phyloP scores from a whole-genome alignment of 2,329 filamentous ascomycete genomes.

The Fusarium miscanthi region DNA sequence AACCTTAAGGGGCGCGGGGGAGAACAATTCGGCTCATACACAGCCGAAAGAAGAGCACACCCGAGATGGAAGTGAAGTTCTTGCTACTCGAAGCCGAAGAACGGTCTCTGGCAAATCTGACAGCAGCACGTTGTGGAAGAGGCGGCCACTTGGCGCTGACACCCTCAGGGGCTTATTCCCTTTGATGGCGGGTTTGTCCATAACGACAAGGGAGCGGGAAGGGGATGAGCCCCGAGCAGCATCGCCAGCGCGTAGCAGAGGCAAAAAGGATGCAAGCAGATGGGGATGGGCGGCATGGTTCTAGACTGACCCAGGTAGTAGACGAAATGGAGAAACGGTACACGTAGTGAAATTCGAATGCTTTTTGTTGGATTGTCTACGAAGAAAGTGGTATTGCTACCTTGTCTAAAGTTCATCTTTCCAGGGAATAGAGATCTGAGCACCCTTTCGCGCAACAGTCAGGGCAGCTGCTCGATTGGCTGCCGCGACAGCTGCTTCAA shows the following conservation, averaged over 20 bases:
- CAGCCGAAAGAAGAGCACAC: not conserved
- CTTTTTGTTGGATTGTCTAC: conserved; percentile 35
- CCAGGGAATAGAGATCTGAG: conserved; percentile 58
- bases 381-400: conserved; percentile 14
- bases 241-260: conserved; percentile 15
- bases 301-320: conserved; percentile 31
- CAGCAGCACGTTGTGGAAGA: conserved; percentile 32
- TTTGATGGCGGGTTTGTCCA: conserved; percentile 28
- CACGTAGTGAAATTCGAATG: conserved; percentile 14
- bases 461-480: conserved; percentile 60
- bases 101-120: conserved; percentile 13
- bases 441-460: conserved; percentile 56
- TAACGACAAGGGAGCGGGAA: conserved; percentile 22
- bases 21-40: not conserved
- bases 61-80: conserved; percentile 2
- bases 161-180: conserved; percentile 36
- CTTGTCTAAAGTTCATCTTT: conserved; percentile 54
- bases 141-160: conserved; percentile 38
- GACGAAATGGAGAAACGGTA: conserved; percentile 15
- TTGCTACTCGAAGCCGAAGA: conserved; percentile 2
- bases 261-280: conserved; percentile 44
- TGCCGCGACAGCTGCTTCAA: conserved; percentile 67
- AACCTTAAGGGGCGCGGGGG: conserved; percentile 1
- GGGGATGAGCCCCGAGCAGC: conserved; percentile 3
- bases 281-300: conserved; percentile 49